Percentiles rank a stretch among this genome's conserved stretches.
Conservation (phyloP, 164 flowering plant genomes). For the Sextonia rubra region DNA sequence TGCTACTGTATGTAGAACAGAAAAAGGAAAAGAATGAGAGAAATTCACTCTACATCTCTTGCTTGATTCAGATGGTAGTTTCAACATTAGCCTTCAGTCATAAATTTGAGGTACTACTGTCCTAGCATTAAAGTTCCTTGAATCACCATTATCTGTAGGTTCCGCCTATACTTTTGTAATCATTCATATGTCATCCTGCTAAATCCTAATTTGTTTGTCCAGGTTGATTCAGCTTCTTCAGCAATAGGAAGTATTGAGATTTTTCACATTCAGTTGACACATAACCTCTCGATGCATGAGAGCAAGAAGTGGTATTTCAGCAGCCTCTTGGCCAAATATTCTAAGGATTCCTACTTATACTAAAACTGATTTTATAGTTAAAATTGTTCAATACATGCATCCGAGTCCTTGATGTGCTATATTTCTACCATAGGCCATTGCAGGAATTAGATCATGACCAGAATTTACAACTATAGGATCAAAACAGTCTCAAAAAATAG, state of each 20-base stretch:
- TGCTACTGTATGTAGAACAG: not conserved
- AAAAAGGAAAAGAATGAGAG: not conserved
- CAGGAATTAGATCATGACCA: conserved; percentile 86
- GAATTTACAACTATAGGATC: conserved; percentile 68
- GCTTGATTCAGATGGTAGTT: not conserved
- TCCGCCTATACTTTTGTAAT: conserved; percentile 44
- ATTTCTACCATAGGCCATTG: conserved; percentile 92
- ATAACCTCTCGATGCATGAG: conserved; percentile 67
- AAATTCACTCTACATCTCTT: not conserved
- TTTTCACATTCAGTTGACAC: conserved; percentile 51
- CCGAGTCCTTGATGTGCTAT: conserved; percentile 86
- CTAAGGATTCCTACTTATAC: conserved; percentile 89
- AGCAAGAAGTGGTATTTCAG: conserved; percentile 97
- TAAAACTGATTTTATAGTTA: conserved; percentile 75
- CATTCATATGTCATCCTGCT: conserved; percentile 57
- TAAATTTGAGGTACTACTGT: conserved; percentile 38
- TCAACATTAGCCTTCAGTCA: not conserved
- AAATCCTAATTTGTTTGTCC: conserved; percentile 82
- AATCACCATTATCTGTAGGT: conserved; percentile 57
- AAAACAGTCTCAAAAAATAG: conserved; percentile 86
- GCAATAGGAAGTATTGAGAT: conserved; percentile 85
- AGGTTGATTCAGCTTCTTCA: conserved; percentile 80
- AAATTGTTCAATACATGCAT: conserved; percentile 79
- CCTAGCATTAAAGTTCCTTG: conserved; percentile 77
- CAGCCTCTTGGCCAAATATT: conserved; percentile 79